Evolutionary conservation across 140 eudicot species (phyloP).

Genomic region (Ambrosia hybrid): DNA sequence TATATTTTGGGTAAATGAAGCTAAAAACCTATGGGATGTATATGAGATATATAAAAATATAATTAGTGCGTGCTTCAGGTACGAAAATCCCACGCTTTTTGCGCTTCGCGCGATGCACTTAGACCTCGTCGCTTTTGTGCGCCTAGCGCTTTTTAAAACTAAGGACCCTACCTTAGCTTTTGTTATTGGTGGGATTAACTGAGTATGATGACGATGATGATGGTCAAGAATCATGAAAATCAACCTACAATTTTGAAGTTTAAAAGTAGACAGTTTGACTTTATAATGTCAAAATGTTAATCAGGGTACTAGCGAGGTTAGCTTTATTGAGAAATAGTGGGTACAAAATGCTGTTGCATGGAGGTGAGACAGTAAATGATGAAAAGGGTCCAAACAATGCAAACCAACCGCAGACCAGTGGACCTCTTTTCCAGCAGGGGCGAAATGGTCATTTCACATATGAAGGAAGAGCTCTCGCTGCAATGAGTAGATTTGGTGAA

Average conservation of each 20-base stretch:
- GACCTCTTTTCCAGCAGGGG: conserved; percentile 34
- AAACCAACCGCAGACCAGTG: conserved; percentile 30
- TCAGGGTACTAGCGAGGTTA: conserved; percentile 75
- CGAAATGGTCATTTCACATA: conserved; percentile 44
- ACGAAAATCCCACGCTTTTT: too few relatives aligned
- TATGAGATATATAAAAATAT: too few relatives aligned
- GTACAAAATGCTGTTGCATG: conserved; percentile 89
- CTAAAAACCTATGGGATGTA: too few relatives aligned
- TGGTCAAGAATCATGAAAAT: conserved; percentile 7
- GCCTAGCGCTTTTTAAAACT: too few relatives aligned
- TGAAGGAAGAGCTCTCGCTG: conserved; percentile 89
- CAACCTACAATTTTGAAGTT: background rate
- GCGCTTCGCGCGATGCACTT: too few relatives aligned
- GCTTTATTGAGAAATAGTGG: conserved; percentile 68
- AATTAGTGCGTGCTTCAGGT: too few relatives aligned
- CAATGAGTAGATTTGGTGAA: conserved; percentile 77
- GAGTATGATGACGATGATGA: too few relatives aligned
- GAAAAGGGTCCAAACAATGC: conserved; percentile 37
- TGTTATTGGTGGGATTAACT: too few relatives aligned
- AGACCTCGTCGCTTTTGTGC: too few relatives aligned
- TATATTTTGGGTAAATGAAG: too few relatives aligned
- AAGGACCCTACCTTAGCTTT: too few relatives aligned
- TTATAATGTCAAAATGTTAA: conserved; percentile 11
- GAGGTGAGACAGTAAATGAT: conserved; percentile 67
- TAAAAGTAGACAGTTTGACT: conserved; percentile 14